Conservation (phyloP, 177 flowering plant species). For the Tripterygium wilfordii region DNA sequence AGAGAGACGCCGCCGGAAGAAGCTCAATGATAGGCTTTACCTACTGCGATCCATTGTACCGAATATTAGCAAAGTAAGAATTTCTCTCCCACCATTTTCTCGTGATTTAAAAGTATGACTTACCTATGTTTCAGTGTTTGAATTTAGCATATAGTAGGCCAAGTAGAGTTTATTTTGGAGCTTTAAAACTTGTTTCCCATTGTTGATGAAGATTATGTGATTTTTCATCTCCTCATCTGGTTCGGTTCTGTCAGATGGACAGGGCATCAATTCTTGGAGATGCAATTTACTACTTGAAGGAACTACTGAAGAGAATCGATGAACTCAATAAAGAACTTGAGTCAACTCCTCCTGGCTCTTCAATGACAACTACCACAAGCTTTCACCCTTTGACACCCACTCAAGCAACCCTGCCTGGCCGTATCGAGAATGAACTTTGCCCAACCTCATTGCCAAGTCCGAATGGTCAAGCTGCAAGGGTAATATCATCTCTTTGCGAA, state of each 20-base stretch:
- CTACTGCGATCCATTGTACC: constrained; percentile 96
- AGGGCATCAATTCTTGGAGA: not conserved
- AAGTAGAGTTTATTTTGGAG: no score
- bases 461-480: constrained; percentile 86
- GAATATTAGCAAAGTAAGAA: constrained; percentile 84
- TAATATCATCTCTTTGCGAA: no score
- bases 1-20: constrained; percentile 89
- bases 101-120: constrained; percentile 7
- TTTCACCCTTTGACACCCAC: constrained; percentile 86
- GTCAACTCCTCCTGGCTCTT: constrained; percentile 64
- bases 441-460: constrained; percentile 84
- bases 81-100: constrained; percentile 10
- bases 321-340: constrained; percentile 95
- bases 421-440: constrained; percentile 86
- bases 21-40: constrained; percentile 92
- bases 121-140: not conserved
- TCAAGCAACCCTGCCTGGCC: constrained; percentile 61
- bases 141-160: no score
- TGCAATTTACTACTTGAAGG: constrained; percentile 42
- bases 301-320: constrained; percentile 87
- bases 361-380: constrained; percentile 48
- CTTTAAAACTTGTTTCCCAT: no score
- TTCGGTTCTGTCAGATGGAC: not conserved
- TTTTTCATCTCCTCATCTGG: not conserved
- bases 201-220: no score